A percentile compares a stretch with the other conserved stretches of the same genome.
phyloP scores from a whole-genome alignment of 2,329 filamentous ascomycete genomes.

The Zalaria obscura region DNA sequence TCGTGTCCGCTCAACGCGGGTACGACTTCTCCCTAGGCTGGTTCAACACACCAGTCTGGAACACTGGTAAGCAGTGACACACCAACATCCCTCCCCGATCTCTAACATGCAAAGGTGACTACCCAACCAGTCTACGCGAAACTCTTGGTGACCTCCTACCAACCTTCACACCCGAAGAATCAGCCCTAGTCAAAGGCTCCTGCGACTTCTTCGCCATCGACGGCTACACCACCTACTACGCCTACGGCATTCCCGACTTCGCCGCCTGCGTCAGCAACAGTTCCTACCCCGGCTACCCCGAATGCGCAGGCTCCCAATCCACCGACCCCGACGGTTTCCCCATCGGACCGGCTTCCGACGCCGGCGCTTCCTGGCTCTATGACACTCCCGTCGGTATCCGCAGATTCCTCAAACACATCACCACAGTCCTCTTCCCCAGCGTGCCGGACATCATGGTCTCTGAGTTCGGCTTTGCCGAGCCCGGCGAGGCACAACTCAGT shows the following conservation, averaged over 20 bases:
- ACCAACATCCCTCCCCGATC: too few species aligned
- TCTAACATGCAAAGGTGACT: constrained; percentile 21
- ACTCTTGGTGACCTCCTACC: constrained; percentile 18
- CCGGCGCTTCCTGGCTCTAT: constrained; percentile 19
- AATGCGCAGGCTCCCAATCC: constrained; percentile 20
- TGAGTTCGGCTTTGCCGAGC: constrained; percentile 23
- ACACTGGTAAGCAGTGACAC: constrained; percentile 1
- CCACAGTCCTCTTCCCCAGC: constrained; percentile 25
- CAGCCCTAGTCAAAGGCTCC: constrained; percentile 15
- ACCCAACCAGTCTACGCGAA: constrained; percentile 23
- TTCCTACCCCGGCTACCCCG: constrained; percentile 24
- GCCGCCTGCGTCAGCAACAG: constrained; percentile 26
- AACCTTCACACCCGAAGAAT: constrained; percentile 18
- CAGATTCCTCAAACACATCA: constrained; percentile 16
- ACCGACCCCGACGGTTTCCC: constrained; percentile 28
- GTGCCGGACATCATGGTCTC: constrained; percentile 25
- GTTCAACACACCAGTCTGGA: constrained; percentile 32
- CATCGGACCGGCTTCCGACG: constrained; percentile 25
- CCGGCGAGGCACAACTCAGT: constrained; percentile 15
- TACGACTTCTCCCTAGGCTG: constrained; percentile 24
- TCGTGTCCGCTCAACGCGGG: constrained; percentile 14
- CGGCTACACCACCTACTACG: constrained; percentile 43
- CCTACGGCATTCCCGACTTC: constrained; percentile 33
- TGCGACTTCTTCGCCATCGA: constrained; percentile 29
- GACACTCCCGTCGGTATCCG: constrained; percentile 21